Evolutionary conservation across 2,329 filamentous ascomycete species (phyloP).

Genomic region (Metarhizium rileyi): DNA sequence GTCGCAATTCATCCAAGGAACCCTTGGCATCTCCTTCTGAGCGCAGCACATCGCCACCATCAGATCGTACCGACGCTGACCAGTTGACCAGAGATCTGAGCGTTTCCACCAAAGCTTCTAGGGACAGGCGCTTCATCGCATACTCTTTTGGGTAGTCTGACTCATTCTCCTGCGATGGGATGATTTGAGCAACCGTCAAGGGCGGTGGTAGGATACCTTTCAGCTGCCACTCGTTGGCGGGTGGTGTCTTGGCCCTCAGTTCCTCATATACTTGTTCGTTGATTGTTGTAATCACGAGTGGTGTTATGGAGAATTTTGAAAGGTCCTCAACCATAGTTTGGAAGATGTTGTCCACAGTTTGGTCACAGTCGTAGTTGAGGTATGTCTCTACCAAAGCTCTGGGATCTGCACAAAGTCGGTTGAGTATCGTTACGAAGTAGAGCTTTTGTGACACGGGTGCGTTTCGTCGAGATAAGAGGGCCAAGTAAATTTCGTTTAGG

Average conservation of each 20-base stretch:
- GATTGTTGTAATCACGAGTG: constrained; percentile 61
- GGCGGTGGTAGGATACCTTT: constrained; percentile 79
- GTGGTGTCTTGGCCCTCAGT: constrained; percentile 50
- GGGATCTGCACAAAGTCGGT: constrained; percentile 75
- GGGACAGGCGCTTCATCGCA: constrained; percentile 76
- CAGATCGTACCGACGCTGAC: constrained; percentile 59
- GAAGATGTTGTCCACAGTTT: constrained; percentile 93
- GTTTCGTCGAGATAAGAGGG: constrained; percentile 78
- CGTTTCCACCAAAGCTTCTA: constrained; percentile 83
- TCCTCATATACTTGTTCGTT: constrained; percentile 88
- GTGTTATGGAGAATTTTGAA: constrained; percentile 72
- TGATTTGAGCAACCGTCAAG: constrained; percentile 69
- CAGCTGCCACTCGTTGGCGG: constrained; percentile 71
- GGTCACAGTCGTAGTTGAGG: constrained; percentile 95
- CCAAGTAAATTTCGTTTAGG: constrained; percentile 91
- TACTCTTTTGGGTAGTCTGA: constrained; percentile 79
- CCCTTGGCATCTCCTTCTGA: constrained; percentile 25
- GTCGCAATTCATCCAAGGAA: constrained; percentile 39
- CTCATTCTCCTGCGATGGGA: constrained; percentile 49
- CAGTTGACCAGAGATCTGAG: constrained; percentile 86
- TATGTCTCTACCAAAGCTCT: constrained; percentile 89
- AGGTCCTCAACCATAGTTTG: constrained; percentile 91
- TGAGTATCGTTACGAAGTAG: constrained; percentile 79
- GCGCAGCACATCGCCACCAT: constrained; percentile 27
- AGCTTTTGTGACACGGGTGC: constrained; percentile 87